Evolutionary conservation across 2,329 filamentous ascomycete species (phyloP).

Genomic region (Pleurostoma richardsiae): DNA sequence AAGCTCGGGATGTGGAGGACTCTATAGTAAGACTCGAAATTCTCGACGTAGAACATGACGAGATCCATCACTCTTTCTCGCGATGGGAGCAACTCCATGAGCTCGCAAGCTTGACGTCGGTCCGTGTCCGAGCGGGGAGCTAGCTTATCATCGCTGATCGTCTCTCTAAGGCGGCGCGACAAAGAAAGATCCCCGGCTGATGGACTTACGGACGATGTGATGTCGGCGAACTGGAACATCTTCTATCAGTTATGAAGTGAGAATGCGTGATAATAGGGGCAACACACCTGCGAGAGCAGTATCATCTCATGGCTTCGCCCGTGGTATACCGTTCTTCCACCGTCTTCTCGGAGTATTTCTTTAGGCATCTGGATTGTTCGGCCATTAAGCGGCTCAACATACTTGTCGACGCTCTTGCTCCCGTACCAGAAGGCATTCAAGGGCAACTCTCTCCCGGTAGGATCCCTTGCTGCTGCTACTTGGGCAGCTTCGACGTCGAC

Average conservation of each 20-base stretch:
- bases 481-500: too few relatives aligned
- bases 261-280: too few relatives aligned
- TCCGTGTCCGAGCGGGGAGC: conserved; percentile 7
- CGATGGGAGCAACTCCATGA: conserved; percentile 10
- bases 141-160: conserved; percentile 2
- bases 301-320: conserved; percentile 5
- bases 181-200: conserved; percentile 1
- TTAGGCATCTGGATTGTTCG: not conserved
- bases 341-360: conserved; percentile 5
- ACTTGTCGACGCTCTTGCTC: conserved; percentile 3
- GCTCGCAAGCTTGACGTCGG: not conserved
- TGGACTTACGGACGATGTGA: conserved; percentile 4
- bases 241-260: too few relatives aligned
- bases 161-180: conserved; percentile 1
- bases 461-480: too few relatives aligned
- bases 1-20: conserved; percentile 14
- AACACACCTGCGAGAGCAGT: too few relatives aligned
- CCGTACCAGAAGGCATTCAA: conserved; percentile 6
- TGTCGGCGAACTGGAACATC: too few relatives aligned
- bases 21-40: conserved; percentile 12
- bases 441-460: not conserved
- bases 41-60: conserved; percentile 11
- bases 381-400: conserved; percentile 2
- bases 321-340: conserved; percentile 3
- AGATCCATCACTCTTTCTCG: conserved; percentile 10